These are phyloP conservation scores for Agastache rugosa DNA, from an alignment of 257 asterid genomes.

Conservation along the genomic window DNA sequence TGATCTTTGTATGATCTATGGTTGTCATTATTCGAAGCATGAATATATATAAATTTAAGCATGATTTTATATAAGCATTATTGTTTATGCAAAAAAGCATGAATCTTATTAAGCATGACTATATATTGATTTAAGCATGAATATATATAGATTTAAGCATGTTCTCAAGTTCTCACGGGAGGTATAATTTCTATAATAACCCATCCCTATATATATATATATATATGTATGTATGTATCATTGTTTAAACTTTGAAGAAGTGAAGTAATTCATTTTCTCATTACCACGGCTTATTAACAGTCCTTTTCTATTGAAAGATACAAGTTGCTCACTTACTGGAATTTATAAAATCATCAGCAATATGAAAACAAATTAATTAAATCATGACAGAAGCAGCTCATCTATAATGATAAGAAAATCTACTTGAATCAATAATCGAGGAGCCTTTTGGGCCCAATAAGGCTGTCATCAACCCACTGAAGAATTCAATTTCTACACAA, in stretches of 20 bases:
- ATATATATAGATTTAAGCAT: too few relatives aligned
- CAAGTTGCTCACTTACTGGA: background rate
- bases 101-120: too few relatives aligned
- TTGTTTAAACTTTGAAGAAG: constrained; percentile 9
- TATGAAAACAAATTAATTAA: constrained; percentile 8
- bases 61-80: too few relatives aligned
- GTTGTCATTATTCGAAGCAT: too few relatives aligned
- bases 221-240: background rate
- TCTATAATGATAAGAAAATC: constrained; percentile 22
- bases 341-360: background rate
- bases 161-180: too few relatives aligned
- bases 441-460: constrained; percentile 29
- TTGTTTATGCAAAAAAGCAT: too few relatives aligned
- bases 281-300: constrained; percentile 19
- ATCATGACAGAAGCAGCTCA: constrained; percentile 26
- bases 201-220: too few relatives aligned
- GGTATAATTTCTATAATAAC: too few relatives aligned
- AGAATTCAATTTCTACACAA: constrained; percentile 11
- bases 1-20: too few relatives aligned
- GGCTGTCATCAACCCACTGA: constrained; percentile 18
- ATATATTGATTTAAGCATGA: too few relatives aligned
- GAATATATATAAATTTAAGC: too few relatives aligned
- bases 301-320: constrained; percentile 6
- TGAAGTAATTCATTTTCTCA: background rate
- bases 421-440: constrained; percentile 19